A percentile compares a stretch with the other conserved stretches of the same genome.
These are phyloP conservation scores for Ulota crispa DNA, from an alignment of 225 moss, liverwort and hornwort species.

Conservation along the genomic window DNA sequence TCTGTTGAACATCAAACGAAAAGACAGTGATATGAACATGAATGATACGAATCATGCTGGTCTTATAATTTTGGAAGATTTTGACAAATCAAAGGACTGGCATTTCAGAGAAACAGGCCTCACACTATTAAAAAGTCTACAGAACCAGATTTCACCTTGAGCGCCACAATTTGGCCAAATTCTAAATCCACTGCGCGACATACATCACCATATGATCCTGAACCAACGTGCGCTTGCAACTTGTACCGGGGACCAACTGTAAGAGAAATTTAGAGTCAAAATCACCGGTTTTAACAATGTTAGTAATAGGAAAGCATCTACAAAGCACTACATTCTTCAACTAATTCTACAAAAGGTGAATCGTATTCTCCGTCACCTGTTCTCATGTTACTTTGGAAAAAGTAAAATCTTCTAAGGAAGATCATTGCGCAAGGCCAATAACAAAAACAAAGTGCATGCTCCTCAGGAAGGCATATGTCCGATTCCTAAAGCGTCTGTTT, in stretches of 20 bases:
- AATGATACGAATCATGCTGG: neutral
- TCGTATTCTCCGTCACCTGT: neutral
- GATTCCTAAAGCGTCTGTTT: neutral
- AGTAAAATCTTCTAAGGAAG: neutral
- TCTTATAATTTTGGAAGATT: too few relatives aligned
- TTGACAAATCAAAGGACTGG: neutral
- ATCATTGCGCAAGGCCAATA: neutral
- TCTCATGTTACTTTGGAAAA: neutral
- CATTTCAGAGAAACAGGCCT: neutral
- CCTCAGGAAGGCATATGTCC: neutral
- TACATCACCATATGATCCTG: conserved; percentile 94
- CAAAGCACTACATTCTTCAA: neutral
- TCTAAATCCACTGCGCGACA: conserved; percentile 81
- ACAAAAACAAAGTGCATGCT: neutral
- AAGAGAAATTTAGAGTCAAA: conserved; percentile 19
- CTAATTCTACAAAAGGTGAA: neutral
- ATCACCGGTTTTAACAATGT: neutral
- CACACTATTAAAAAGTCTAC: neutral
- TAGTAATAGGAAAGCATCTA: neutral
- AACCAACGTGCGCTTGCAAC: conserved; percentile 83
- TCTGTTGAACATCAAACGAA: conserved; percentile 41
- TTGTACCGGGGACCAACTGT: conserved; percentile 78
- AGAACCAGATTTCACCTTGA: conserved; percentile 57
- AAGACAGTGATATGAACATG: conserved; percentile 1
- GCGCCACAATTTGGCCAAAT: conserved; percentile 66